phyloP scores from a whole-genome alignment of 1,284 basidiomycete species.

The Tilletia indica region DNA sequence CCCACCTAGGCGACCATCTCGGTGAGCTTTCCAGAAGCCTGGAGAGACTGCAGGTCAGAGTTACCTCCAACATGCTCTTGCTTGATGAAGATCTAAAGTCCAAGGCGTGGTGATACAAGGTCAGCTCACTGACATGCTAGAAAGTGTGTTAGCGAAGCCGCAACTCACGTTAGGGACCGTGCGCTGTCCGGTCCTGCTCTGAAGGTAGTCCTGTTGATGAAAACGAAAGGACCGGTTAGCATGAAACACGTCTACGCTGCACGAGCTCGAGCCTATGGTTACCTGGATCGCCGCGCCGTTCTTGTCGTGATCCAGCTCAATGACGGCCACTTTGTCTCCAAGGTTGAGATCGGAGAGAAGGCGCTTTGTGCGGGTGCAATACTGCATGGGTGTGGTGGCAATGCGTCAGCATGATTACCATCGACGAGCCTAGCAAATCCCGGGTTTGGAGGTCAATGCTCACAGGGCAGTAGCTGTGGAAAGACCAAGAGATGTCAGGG shows the following conservation, averaged over 20 bases:
- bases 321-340: neutral
- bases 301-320: conserved; percentile 12
- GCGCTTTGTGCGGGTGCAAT: conserved; percentile 5
- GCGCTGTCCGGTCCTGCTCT: conserved; percentile 5
- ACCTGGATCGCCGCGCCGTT: conserved; percentile 14
- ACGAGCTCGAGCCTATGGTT: neutral
- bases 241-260: neutral
- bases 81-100: conserved; percentile 3
- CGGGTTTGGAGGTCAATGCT: too few species aligned
- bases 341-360: conserved; percentile 10
- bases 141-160: neutral
- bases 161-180: conserved; percentile 8
- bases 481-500: too few species aligned
- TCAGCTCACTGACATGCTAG: too few species aligned
- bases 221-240: neutral
- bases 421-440: too few species aligned
- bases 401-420: too few species aligned
- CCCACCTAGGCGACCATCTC: neutral
- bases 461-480: conserved; percentile 1
- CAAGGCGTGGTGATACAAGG: too few species aligned
- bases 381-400: neutral
- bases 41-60: neutral
- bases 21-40: neutral
- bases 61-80: conserved; percentile 1
- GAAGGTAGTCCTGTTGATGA: neutral